phyloP scores from a whole-genome alignment of 345 rosid genomes.

The Sisymbrium altissimum region DNA sequence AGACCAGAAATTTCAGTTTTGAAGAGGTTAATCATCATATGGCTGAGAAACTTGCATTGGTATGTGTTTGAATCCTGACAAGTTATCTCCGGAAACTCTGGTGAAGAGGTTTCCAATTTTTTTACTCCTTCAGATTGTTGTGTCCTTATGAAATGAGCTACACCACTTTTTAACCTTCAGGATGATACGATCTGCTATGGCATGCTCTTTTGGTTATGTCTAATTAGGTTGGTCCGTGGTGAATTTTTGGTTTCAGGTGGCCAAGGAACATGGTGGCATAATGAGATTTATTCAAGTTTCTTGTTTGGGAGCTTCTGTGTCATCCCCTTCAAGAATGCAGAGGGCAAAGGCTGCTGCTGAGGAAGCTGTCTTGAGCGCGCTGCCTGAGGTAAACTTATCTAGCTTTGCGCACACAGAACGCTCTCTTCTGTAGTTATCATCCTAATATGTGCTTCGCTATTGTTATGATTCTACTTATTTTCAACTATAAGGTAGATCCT shows the following conservation, averaged over 20 bases:
- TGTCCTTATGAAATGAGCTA: neutral
- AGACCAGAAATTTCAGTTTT: slow-evolving; percentile 93
- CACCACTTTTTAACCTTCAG: neutral
- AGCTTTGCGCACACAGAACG: neutral
- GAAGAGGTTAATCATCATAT: slow-evolving; percentile 87
- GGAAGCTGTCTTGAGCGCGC: slow-evolving; percentile 71
- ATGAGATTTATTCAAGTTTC: slow-evolving; percentile 95
- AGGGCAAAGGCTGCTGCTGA: slow-evolving; percentile 94
- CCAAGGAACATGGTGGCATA: slow-evolving; percentile 97
- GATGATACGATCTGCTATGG: neutral
- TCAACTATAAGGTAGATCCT: neutral
- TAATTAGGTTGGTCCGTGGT: slow-evolving; percentile 3
- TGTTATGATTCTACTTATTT: neutral
- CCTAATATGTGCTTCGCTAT: neutral
- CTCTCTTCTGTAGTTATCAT: neutral
- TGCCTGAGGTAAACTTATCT: slow-evolving; percentile 64
- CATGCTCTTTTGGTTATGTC: slow-evolving; percentile 16
- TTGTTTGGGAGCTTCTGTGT: slow-evolving; percentile 78
- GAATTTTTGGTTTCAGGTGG: slow-evolving; percentile 52
- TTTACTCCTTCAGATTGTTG: slow-evolving; percentile 2
- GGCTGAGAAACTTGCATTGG: slow-evolving; percentile 81
- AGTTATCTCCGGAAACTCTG: neutral
- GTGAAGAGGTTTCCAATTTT: neutral
- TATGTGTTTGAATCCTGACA: slow-evolving; percentile 33
- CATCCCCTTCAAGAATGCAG: slow-evolving; percentile 77